These are phyloP conservation scores for Yamadazyma atmosphaerica DNA, from an alignment of 1,139 yeast genomes.

Conservation along the genomic window DNA sequence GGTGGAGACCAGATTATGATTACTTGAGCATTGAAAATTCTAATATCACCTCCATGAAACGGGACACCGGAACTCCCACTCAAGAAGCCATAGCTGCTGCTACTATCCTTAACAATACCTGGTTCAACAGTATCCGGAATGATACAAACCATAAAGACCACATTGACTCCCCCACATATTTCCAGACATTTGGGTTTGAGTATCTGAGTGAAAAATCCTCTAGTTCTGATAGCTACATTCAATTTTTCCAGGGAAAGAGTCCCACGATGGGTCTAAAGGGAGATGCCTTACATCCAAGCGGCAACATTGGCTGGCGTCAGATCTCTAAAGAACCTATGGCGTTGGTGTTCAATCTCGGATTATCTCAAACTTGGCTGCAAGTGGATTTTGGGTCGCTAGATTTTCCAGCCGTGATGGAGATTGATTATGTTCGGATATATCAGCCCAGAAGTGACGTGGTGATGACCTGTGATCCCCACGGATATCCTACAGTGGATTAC, in stretches of 20 bases:
- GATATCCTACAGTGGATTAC: constrained; percentile 27
- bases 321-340: constrained; percentile 33
- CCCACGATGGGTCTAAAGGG: constrained; percentile 24
- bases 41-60: constrained; percentile 25
- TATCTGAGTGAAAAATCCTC: constrained; percentile 20
- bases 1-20: constrained; percentile 35
- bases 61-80: constrained; percentile 30
- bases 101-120: constrained; percentile 22
- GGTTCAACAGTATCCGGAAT: constrained; percentile 21
- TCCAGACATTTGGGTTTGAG: constrained; percentile 27
- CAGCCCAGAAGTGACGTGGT: constrained; percentile 23
- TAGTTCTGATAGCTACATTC: constrained; percentile 22
- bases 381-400: constrained; percentile 23
- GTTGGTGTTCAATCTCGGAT: constrained; percentile 27
- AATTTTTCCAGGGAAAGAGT: constrained; percentile 23
- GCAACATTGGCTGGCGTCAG: constrained; percentile 28
- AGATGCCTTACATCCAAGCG: constrained; percentile 27
- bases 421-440: constrained; percentile 30
- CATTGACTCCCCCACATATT: constrained; percentile 13
- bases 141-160: constrained; percentile 7
- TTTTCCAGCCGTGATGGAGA: constrained; percentile 26
- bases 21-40: constrained; percentile 21
- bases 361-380: constrained; percentile 28
- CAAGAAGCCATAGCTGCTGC: constrained; percentile 33
- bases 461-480: constrained; percentile 30